These are phyloP conservation scores for Lasiosphaeris hirsuta DNA, from an alignment of 495 filamentous ascomycete species.

Conservation along the genomic window DNA sequence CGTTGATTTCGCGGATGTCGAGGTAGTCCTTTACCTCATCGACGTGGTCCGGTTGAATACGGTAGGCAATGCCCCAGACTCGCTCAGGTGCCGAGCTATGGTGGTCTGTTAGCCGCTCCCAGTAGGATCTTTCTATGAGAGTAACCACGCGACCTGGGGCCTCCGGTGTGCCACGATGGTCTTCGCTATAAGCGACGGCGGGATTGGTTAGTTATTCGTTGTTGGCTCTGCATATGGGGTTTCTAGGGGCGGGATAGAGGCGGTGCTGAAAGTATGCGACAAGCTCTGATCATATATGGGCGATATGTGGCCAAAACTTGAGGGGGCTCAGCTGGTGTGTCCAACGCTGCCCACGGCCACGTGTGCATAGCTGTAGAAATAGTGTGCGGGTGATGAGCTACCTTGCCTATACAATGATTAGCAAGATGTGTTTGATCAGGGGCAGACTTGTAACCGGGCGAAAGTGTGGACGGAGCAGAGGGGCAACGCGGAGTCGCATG, in stretches of 20 bases:
- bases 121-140: slow-evolving; percentile 76
- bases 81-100: slow-evolving; percentile 55
- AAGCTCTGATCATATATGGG: background rate
- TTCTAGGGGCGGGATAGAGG: background rate
- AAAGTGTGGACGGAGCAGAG: slow-evolving; percentile 7
- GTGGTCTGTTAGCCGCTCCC: slow-evolving; percentile 73
- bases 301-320: background rate
- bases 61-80: slow-evolving; percentile 93
- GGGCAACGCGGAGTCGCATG: slow-evolving; percentile 1
- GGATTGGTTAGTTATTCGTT: too few relatives aligned
- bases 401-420: slow-evolving; percentile 52
- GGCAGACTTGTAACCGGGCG: background rate
- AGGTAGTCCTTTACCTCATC: slow-evolving; percentile 81
- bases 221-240: too few relatives aligned
- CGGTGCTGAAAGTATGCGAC: background rate
- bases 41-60: slow-evolving; percentile 69
- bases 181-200: slow-evolving; percentile 54
- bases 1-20: slow-evolving; percentile 95
- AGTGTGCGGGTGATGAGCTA: slow-evolving; percentile 22
- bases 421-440: slow-evolving; percentile 3
- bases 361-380: background rate
- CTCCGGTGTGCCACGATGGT: slow-evolving; percentile 89
- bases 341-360: too few relatives aligned
- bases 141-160: slow-evolving; percentile 90
- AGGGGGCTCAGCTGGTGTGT: background rate